phyloP scores from a whole-genome alignment of 306 rosid species.

The Trifolium subterraneum region DNA sequence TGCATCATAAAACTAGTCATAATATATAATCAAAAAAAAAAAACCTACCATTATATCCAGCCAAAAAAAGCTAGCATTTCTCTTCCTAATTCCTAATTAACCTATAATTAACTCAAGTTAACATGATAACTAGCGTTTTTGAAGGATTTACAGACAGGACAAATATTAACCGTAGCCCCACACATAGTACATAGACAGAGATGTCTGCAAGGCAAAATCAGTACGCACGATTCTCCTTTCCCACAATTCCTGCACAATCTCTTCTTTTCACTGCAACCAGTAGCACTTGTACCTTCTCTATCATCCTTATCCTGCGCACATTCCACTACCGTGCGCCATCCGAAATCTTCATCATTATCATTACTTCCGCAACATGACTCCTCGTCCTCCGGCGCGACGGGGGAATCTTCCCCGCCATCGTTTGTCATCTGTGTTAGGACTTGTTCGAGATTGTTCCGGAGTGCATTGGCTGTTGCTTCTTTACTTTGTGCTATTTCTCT shows the following conservation, averaged over 20 bases:
- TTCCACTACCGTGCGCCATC: constrained; percentile 41
- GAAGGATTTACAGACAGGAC: constrained; percentile 82
- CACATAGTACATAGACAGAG: constrained; percentile 75
- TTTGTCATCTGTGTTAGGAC: constrained; percentile 49
- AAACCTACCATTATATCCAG: neutral
- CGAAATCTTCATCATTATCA: constrained; percentile 35
- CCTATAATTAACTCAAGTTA: constrained; percentile 50
- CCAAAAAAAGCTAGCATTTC: too few relatives aligned
- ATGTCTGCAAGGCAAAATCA: constrained; percentile 88
- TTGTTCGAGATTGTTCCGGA: constrained; percentile 70
- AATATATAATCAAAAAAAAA: too few relatives aligned
- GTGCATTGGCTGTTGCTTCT: constrained; percentile 77
- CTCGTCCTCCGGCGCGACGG: constrained; percentile 38
- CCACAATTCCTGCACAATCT: constrained; percentile 78
- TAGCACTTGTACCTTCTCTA: constrained; percentile 7
- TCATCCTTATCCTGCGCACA: constrained; percentile 34
- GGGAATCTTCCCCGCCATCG: neutral
- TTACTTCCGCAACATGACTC: constrained; percentile 66
- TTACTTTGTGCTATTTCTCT: constrained; percentile 80
- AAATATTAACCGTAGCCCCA: constrained; percentile 61
- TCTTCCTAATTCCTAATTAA: neutral
- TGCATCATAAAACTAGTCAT: neutral
- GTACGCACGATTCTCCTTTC: constrained; percentile 74
- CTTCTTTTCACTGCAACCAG: neutral
- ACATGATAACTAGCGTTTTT: constrained; percentile 72